A percentile compares a stretch with the other conserved stretches of the same genome.
Evolutionary conservation across 2,329 filamentous ascomycete genomes (phyloP).

Genomic region (Colletotrichum sp.): DNA sequence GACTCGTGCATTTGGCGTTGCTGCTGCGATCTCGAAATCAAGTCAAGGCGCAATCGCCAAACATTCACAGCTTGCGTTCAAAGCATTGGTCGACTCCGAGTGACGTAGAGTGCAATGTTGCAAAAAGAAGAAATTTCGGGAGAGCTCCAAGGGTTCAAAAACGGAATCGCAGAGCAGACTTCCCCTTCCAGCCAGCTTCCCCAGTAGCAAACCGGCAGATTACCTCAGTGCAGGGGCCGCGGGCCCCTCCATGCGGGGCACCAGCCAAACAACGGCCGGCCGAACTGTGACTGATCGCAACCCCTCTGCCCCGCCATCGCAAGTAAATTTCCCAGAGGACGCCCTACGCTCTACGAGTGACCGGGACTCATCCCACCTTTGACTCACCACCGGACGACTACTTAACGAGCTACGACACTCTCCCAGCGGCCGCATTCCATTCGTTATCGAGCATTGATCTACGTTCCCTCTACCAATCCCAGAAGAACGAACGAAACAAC

Average conservation of each 20-base stretch:
- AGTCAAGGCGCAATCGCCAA: neutral
- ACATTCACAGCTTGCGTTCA: neutral
- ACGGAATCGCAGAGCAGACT: neutral
- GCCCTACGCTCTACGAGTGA: neutral
- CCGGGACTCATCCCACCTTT: neutral
- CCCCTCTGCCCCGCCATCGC: conserved; percentile 30
- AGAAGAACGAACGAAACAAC: neutral
- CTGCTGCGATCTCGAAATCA: neutral
- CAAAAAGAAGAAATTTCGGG: neutral
- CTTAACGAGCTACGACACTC: neutral
- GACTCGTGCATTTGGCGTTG: neutral
- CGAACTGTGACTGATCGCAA: neutral
- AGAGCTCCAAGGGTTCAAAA: neutral
- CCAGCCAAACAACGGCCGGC: neutral
- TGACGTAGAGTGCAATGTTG: neutral
- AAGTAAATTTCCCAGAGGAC: conserved; percentile 19
- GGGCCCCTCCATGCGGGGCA: neutral
- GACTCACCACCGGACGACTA: conserved; percentile 2
- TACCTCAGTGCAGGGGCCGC: conserved; percentile 1
- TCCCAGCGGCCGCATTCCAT: neutral
- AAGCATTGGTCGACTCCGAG: neutral
- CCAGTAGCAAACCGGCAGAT: neutral
- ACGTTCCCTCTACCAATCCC: neutral
- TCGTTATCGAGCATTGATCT: neutral
- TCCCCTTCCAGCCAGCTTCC: neutral